Evolutionary conservation across 495 filamentous ascomycete species (phyloP).

Genomic region (Entonaema liquescens): DNA sequence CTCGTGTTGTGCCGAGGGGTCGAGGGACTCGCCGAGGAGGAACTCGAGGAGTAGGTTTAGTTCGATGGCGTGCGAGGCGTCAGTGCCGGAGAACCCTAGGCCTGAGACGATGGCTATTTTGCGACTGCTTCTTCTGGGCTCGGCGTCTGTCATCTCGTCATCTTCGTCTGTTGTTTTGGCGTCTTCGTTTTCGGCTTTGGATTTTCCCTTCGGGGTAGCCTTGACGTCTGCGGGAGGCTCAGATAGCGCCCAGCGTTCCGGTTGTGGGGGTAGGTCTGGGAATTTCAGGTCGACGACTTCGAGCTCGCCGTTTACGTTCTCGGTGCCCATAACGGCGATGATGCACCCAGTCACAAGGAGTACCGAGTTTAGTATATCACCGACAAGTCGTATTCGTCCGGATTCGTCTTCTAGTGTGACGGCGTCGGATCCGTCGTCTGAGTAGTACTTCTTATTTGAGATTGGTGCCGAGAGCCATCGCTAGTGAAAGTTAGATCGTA

Average conservation of each 20-base stretch:
- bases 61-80: conserved; percentile 71
- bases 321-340: conserved; percentile 89
- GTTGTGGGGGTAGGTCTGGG: conserved; percentile 84
- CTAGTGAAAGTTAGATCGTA: conserved; percentile 49
- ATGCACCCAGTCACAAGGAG: conserved; percentile 91
- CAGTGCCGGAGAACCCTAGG: conserved; percentile 78
- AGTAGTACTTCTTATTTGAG: conserved; percentile 77
- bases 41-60: conserved; percentile 85
- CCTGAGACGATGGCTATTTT: conserved; percentile 93
- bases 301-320: conserved; percentile 90
- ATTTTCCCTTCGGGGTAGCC: conserved; percentile 8
- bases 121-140: conserved; percentile 49
- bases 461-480: conserved; percentile 88
- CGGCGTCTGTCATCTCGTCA: conserved; percentile 55
- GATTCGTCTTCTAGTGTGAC: conserved; percentile 96
- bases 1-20: conserved; percentile 62
- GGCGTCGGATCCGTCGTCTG: conserved; percentile 66
- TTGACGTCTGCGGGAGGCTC: conserved; percentile 38
- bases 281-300: conserved; percentile 89
- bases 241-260: conserved; percentile 73
- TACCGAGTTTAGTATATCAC: conserved; percentile 66
- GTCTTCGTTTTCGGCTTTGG: conserved; percentile 11
- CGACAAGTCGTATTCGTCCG: conserved; percentile 84
- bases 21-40: conserved; percentile 81
- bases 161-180: conserved; percentile 49